These are phyloP conservation scores for Alternaria triticina DNA, from an alignment of 2,329 filamentous ascomycete genomes.

Conservation along the genomic window DNA sequence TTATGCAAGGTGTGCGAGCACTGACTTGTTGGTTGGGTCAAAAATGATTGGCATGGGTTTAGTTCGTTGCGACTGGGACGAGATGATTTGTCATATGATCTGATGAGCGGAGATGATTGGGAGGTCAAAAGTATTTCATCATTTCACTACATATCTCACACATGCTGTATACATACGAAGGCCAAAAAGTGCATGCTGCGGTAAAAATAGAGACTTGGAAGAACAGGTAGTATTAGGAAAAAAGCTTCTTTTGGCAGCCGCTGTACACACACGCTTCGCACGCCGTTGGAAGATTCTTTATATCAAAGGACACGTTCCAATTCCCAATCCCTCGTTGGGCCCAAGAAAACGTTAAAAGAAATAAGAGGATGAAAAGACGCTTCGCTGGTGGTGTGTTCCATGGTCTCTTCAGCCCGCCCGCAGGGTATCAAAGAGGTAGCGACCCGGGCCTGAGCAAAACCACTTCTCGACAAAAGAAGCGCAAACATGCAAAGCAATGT, in stretches of 20 bases:
- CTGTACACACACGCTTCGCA: slow-evolving; percentile 5
- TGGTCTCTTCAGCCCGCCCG: slow-evolving; percentile 26
- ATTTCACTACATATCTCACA: slow-evolving; percentile 25
- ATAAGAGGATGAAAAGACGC: slow-evolving; percentile 21
- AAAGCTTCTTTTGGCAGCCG: slow-evolving; percentile 20
- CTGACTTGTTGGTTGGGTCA: not conserved
- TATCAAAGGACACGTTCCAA: slow-evolving; percentile 11
- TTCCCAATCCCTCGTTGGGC: slow-evolving; percentile 17
- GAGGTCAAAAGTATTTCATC: slow-evolving; percentile 8
- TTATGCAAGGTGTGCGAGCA: not conserved
- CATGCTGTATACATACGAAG: slow-evolving; percentile 12
- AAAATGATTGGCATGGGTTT: not conserved
- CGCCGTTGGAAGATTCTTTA: slow-evolving; percentile 1
- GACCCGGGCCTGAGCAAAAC: slow-evolving; percentile 36
- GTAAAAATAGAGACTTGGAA: slow-evolving; percentile 6
- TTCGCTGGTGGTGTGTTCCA: slow-evolving; percentile 29
- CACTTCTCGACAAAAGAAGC: slow-evolving; percentile 37
- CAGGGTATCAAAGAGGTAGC: slow-evolving; percentile 47
- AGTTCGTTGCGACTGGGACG: not conserved
- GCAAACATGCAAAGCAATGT: slow-evolving; percentile 33
- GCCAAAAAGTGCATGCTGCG: not conserved
- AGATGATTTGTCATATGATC: not conserved
- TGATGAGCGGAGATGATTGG: not conserved
- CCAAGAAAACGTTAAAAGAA: slow-evolving; percentile 10
- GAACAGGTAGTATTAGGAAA: slow-evolving; percentile 25